A percentile compares a stretch with the other conserved stretches of the same genome.
Conservation (phyloP, 2,329 filamentous ascomycete species). For the Pseudocercospora fijiensis region DNA sequence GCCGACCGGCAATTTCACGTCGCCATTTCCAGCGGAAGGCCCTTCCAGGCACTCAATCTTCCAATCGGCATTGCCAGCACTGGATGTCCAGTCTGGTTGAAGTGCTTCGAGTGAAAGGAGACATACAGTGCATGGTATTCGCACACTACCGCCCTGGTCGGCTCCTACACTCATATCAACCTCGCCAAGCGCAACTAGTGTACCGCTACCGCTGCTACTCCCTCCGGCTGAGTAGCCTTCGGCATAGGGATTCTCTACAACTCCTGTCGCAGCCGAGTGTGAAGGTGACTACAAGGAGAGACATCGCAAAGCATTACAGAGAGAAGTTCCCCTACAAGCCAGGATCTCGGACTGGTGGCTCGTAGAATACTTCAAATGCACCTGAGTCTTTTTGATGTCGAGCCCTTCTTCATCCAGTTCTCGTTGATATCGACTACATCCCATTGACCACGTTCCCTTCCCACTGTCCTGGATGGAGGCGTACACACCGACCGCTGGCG, state of each 20-base stretch:
- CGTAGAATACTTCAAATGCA: background rate
- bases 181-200: constrained; percentile 45
- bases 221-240: constrained; percentile 50
- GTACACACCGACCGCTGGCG: background rate
- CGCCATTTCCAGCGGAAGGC: constrained; percentile 15
- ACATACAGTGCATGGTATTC: constrained; percentile 15
- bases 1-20: constrained; percentile 36
- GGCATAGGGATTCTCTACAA: constrained; percentile 47
- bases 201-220: constrained; percentile 47
- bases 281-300: constrained; percentile 44
- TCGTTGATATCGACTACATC: background rate
- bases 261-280: constrained; percentile 34
- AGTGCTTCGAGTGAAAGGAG: constrained; percentile 32
- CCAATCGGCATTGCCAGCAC: constrained; percentile 49
- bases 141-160: constrained; percentile 44
- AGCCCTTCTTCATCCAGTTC: background rate
- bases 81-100: constrained; percentile 53
- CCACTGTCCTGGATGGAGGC: background rate
- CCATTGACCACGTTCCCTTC: background rate
- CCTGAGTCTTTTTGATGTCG: background rate
- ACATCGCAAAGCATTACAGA: constrained; percentile 46
- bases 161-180: constrained; percentile 43
- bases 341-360: constrained; percentile 15
- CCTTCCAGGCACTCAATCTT: constrained; percentile 53
- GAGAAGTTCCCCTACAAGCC: constrained; percentile 42